Conservation (phyloP, 2,329 filamentous ascomycete species). For the Periglandula ipomoeae region DNA sequence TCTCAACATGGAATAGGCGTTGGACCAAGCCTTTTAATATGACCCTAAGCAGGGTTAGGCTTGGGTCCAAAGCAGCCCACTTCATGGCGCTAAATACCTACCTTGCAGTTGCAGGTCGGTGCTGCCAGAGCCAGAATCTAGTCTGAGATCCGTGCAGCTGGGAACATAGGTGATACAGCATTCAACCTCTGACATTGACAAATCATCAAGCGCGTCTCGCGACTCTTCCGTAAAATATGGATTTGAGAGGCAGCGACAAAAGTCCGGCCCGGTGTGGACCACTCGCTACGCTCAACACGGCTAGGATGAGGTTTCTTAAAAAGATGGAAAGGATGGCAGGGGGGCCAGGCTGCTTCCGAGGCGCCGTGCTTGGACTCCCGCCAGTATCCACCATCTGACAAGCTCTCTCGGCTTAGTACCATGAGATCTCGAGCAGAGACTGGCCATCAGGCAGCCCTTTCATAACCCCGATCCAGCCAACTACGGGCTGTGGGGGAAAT, state of each 20-base stretch:
- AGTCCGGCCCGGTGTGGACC: slow-evolving; percentile 6
- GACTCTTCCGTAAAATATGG: not conserved
- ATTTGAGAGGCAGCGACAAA: slow-evolving; percentile 2
- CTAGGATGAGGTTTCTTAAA: slow-evolving; percentile 5
- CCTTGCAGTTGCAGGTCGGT: slow-evolving; percentile 3
- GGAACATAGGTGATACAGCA: not conserved
- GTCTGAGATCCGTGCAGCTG: slow-evolving; percentile 5
- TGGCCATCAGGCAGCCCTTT: not conserved
- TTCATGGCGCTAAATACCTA: slow-evolving; percentile 6
- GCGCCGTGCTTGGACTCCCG: slow-evolving; percentile 15
- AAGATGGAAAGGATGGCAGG: slow-evolving; percentile 4
- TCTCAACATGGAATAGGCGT: slow-evolving; percentile 5
- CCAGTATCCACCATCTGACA: slow-evolving; percentile 12
- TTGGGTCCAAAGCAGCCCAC: slow-evolving; percentile 7
- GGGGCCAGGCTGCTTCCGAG: slow-evolving; percentile 15
- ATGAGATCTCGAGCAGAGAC: slow-evolving; percentile 1
- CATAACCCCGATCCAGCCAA: not conserved
- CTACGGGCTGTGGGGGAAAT: slow-evolving; percentile 1
- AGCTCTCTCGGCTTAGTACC: slow-evolving; percentile 1
- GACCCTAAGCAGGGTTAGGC: slow-evolving; percentile 10
- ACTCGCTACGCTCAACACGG: slow-evolving; percentile 6
- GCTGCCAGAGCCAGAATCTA: not conserved
- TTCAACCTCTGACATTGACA: not conserved
- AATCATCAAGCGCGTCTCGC: not conserved
- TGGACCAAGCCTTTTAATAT: slow-evolving; percentile 10